These are phyloP conservation scores for Globisporangium solare DNA, from an alignment of 352 stramenopile species.

Conservation along the genomic window DNA sequence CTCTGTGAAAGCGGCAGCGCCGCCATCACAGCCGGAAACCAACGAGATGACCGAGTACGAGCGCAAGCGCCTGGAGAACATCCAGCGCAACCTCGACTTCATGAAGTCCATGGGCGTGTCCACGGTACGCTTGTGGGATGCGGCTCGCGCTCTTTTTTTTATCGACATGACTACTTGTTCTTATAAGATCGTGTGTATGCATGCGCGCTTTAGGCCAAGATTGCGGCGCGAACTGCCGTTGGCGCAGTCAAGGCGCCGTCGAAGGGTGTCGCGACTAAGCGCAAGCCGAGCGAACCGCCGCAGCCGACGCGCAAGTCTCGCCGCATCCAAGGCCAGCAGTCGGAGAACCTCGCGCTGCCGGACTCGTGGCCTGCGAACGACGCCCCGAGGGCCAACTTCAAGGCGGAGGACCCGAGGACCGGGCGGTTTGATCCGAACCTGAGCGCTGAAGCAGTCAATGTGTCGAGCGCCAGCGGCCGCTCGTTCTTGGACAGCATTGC, in stretches of 20 bases:
- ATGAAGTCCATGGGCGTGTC: conserved; percentile 82
- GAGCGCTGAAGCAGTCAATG: conserved; percentile 27
- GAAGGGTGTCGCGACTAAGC: conserved; percentile 19
- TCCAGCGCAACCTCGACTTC: conserved; percentile 79
- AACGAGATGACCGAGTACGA: conserved; percentile 67
- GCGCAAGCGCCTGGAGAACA: conserved; percentile 77
- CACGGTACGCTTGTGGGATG: conserved; percentile 32
- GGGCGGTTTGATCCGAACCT: conserved; percentile 22
- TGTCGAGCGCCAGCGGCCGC: conserved; percentile 26
- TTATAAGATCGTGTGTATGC: neutral
- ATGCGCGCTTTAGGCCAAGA: conserved; percentile 39
- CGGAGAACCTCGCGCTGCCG: conserved; percentile 30
- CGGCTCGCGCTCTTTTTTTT: neutral
- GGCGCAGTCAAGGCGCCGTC: conserved; percentile 3
- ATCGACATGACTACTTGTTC: neutral
- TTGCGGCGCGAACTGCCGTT: conserved; percentile 48
- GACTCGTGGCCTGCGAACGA: conserved; percentile 10
- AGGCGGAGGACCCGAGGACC: too few relatives aligned
- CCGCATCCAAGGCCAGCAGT: conserved; percentile 53
- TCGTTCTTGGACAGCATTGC: conserved; percentile 38
- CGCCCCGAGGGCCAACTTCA: conserved; percentile 1
- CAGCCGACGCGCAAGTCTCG: conserved; percentile 54
- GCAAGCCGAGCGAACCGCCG: conserved; percentile 14
- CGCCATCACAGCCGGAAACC: neutral
- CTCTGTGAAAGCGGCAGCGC: neutral